phyloP scores from a whole-genome alignment of 75 land plant genomes.

The Pinus albicaulis region DNA sequence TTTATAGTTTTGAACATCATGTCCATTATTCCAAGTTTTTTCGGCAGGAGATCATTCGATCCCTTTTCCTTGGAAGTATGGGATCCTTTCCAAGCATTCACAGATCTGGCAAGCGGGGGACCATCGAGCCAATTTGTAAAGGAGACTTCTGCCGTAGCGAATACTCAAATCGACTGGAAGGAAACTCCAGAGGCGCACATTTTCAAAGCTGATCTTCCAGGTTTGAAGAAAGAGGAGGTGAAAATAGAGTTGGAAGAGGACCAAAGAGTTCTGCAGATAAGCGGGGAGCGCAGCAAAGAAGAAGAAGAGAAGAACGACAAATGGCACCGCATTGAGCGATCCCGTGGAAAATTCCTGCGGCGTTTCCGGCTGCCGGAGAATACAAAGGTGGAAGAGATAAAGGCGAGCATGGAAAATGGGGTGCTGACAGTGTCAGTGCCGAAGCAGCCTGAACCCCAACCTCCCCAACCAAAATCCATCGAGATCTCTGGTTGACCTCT shows the following conservation, averaged over 20 bases:
- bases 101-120: not conserved
- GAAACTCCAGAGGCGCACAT: no score
- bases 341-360: no score
- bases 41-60: conserved; percentile 19
- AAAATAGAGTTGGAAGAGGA: no score
- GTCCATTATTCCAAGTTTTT: conserved; percentile 20
- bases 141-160: conserved; percentile 20
- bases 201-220: no score
- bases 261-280: no score
- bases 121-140: not conserved
- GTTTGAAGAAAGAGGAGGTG: no score
- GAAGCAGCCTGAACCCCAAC: conserved; percentile 8
- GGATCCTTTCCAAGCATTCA: conserved; percentile 38
- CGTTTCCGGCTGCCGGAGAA: no score
- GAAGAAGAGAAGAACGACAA: no score
- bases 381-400: no score
- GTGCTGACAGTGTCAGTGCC: conserved; percentile 35
- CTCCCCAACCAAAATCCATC: conserved; percentile 29
- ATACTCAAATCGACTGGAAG: no score
- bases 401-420: conserved; percentile 36
- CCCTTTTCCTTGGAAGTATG: conserved; percentile 30
- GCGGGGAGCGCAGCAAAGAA: no score
- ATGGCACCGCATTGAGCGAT: no score
- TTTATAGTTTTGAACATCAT: not conserved
- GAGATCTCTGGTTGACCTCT: conserved; percentile 35